phyloP scores from a whole-genome alignment of 75 land plant genomes.

The Larix kaempferi region DNA sequence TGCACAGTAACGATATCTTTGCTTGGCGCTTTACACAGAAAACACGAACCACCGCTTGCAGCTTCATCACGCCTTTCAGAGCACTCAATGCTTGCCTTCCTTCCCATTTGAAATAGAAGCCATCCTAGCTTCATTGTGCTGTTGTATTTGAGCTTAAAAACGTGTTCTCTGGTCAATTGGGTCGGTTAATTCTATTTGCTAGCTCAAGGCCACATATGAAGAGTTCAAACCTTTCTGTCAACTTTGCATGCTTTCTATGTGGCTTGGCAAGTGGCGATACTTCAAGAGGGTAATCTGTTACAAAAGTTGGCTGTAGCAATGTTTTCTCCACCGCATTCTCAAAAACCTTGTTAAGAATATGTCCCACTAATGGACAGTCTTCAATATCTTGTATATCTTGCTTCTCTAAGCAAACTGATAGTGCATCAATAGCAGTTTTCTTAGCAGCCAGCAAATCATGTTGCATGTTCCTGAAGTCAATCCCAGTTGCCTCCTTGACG shows the following conservation, averaged over 20 bases:
- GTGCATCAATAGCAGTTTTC: conserved; percentile 33
- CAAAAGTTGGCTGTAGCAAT: conserved; percentile 88
- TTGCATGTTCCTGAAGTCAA: conserved; percentile 58
- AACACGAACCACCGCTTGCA: conserved; percentile 48
- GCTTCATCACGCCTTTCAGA: conserved; percentile 42
- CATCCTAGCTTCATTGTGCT: too few relatives aligned
- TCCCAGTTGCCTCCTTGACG: conserved; percentile 73
- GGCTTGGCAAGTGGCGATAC: conserved; percentile 96
- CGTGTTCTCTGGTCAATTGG: too few relatives aligned
- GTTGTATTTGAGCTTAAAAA: too few relatives aligned
- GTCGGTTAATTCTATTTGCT: too few relatives aligned
- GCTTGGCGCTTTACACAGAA: conserved; percentile 37
- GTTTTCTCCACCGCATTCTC: conserved; percentile 77
- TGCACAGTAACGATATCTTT: conserved; percentile 45
- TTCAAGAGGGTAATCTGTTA: conserved; percentile 84
- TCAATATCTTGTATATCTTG: conserved; percentile 26
- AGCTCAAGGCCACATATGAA: too few relatives aligned
- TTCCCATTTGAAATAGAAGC: too few relatives aligned
- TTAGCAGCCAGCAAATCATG: conserved; percentile 60
- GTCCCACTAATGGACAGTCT: conserved; percentile 64
- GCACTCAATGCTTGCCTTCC: conserved; percentile 34
- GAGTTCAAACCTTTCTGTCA: too few relatives aligned
- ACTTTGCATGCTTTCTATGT: conserved; percentile 48
- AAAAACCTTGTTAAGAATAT: conserved; percentile 83
- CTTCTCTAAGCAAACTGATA: conserved; percentile 19